Base-by-base conservation (phyloP, 805 yeast genomes). In the Cyberlindnera mississippiensis region DNA sequence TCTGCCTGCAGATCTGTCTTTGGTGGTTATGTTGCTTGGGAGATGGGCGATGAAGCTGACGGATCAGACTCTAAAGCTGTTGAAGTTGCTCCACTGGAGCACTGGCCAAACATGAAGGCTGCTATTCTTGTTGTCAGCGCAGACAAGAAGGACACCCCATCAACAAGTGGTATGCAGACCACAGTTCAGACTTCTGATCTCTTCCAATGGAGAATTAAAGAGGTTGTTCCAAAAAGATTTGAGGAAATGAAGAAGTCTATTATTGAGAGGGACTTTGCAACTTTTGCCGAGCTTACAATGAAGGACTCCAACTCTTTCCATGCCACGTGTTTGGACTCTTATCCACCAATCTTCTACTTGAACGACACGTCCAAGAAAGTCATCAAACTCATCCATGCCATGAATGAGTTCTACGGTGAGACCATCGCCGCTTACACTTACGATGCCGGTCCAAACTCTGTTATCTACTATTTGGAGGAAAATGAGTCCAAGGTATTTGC, bases 381-480 rank as follows among this genome's bases (percentile, higher is more conserved):
- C 56, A 83, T 90, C 50, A 85, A 83, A 53, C 69, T 86, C 38
- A 75, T 89, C 36, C 95, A 93, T 63, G 68, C 72, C 41, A 77
- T 93, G 61, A 93, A 93, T 60, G 81, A 74, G 50, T 64, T 62
- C 45, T 67, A 64, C 46, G 53, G 56, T 17, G 71, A 75, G 56
- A 73, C 75, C 11, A 73, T 91, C 41, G 99, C 96, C 11, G 98
- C 98, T 29, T 93, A 93, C 66, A 93, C 99, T 2, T 93, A 85
- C 59, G 99, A 93, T 64, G 99, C 99, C 26, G 99, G 99, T 60
- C 99, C 99, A 65, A 93, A 93, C 66, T 96, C 97, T 16, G 99
- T 93, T 34, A 76, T 93, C 47, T 93, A 93, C 68, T 93, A 93
- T 61, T 80, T 82, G 60, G 75, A 75, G 51, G 71, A 80, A 56